phyloP scores from a whole-genome alignment of 345 rosid species.

The Rhizophora apiculata region DNA sequence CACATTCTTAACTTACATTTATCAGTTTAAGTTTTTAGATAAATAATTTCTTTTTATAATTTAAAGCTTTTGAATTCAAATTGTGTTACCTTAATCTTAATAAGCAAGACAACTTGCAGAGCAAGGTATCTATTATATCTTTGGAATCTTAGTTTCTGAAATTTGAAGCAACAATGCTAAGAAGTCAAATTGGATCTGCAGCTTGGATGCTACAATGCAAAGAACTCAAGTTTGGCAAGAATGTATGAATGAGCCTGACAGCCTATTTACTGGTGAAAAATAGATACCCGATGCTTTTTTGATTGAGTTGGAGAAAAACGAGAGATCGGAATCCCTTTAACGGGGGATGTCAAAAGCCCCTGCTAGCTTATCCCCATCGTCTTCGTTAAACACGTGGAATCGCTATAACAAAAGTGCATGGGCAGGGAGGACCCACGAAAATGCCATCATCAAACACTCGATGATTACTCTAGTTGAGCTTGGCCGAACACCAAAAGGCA shows the following conservation, averaged over 20 bases:
- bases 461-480: constrained; percentile 5
- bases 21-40: no score
- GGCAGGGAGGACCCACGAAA: constrained; percentile 9
- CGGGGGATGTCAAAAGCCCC: constrained; percentile 14
- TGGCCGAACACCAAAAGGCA: constrained; percentile 2
- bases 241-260: background rate
- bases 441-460: background rate
- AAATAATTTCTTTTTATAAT: no score
- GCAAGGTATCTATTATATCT: no score
- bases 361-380: background rate
- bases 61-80: no score
- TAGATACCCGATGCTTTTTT: background rate
- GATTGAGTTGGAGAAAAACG: background rate
- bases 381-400: constrained; percentile 11
- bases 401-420: constrained; percentile 9
- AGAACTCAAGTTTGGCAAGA: no score
- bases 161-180: no score
- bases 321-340: constrained; percentile 8
- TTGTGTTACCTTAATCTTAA: no score
- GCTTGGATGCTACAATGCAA: no score
- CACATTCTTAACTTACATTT: no score
- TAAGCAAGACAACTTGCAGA: no score
- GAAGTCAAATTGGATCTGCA: no score
- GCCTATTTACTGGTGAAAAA: background rate
- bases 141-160: no score